phyloP scores from a whole-genome alignment of 2,329 filamentous ascomycete species.

The Stemphylium lycopersici region DNA sequence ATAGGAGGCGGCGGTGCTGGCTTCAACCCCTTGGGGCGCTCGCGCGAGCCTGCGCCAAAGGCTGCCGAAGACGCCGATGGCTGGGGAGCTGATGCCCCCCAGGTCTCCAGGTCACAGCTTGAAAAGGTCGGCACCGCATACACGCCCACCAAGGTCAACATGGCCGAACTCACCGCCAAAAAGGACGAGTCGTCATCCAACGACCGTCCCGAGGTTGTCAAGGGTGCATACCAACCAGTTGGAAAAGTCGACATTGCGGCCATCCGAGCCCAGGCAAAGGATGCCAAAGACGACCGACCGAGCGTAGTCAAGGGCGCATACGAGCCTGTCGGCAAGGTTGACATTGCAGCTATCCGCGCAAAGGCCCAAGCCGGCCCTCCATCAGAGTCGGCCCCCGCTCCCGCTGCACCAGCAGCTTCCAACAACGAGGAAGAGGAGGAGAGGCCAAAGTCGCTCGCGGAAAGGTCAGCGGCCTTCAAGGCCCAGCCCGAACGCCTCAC shows the following conservation, averaged over 20 bases:
- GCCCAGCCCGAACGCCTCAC: slow-evolving; percentile 78
- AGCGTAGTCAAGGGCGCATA: slow-evolving; percentile 89
- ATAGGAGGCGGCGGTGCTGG: slow-evolving; percentile 59
- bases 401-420: slow-evolving; percentile 52
- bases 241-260: slow-evolving; percentile 98
- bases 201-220: slow-evolving; percentile 69
- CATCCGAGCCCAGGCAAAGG: slow-evolving; percentile 74
- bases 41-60: slow-evolving; percentile 60
- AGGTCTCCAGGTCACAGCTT: slow-evolving; percentile 80
- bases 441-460: slow-evolving; percentile 68
- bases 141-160: slow-evolving; percentile 93
- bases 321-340: slow-evolving; percentile 93
- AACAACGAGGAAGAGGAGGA: slow-evolving; percentile 55
- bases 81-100: slow-evolving; percentile 95
- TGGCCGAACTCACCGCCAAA: slow-evolving; percentile 80
- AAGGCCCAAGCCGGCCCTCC: slow-evolving; percentile 66
- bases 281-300: slow-evolving; percentile 75
- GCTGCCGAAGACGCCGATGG: slow-evolving; percentile 78
- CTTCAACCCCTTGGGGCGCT: slow-evolving; percentile 74
- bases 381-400: slow-evolving; percentile 28
- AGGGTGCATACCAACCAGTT: slow-evolving; percentile 87
- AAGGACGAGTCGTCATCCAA: slow-evolving; percentile 67
- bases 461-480: slow-evolving; percentile 75
- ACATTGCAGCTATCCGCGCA: slow-evolving; percentile 91
- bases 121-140: slow-evolving; percentile 94